Conservation (phyloP, 148 eudicot genomes). For the Cornus kousa region DNA sequence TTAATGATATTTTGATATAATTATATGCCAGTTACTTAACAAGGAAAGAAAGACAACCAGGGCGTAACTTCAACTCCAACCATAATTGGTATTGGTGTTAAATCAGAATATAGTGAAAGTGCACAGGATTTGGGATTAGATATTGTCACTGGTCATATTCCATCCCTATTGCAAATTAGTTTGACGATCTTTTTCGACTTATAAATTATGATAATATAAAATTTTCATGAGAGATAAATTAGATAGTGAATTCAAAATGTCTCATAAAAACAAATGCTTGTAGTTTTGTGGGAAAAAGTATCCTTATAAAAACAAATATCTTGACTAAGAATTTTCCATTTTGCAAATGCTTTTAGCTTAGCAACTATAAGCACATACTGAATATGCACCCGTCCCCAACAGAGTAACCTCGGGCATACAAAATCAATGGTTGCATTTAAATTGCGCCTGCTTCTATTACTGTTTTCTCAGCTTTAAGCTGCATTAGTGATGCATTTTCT, state of each 20-base stretch:
- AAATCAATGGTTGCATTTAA: not conserved
- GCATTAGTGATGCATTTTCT: constrained; percentile 2
- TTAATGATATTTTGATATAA: too few relatives aligned
- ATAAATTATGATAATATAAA: not conserved
- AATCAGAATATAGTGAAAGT: not conserved
- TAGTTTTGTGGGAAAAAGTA: not conserved
- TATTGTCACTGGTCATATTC: not conserved
- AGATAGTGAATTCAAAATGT: not conserved
- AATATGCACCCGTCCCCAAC: not conserved
- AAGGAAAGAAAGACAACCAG: not conserved
- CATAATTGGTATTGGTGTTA: too few relatives aligned
- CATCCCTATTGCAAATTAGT: not conserved
- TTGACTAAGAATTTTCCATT: not conserved
- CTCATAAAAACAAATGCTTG: not conserved
- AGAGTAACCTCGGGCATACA: not conserved
- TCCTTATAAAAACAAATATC: not conserved
- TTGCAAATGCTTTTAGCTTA: not conserved
- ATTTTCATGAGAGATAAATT: not conserved
- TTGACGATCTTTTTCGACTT: not conserved
- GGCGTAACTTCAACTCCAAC: too few relatives aligned
- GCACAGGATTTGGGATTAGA: not conserved
- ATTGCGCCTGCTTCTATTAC: not conserved
- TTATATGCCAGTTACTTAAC: not conserved
- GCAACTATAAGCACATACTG: not conserved
- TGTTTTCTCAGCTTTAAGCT: not conserved